Conservation (phyloP, 1,284 basidiomycete genomes). For the Fomitiporia mediterranea region DNA sequence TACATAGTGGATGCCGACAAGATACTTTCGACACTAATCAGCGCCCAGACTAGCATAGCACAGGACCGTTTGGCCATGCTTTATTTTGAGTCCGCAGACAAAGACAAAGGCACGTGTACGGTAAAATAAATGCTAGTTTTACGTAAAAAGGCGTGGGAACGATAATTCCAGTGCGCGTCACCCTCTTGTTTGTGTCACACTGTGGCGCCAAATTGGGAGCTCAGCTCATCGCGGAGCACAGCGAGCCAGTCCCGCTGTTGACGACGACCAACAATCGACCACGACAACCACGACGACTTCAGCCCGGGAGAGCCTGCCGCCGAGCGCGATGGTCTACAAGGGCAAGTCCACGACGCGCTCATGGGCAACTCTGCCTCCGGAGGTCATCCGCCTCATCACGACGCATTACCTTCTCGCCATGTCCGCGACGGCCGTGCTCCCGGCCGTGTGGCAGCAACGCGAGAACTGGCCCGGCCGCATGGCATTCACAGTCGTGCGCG, state of each 20-base stretch:
- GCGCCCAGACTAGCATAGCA: too few species aligned
- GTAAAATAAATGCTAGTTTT: too few species aligned
- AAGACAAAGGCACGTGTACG: too few species aligned
- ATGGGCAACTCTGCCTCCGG: conserved; percentile 65
- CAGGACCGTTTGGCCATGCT: too few species aligned
- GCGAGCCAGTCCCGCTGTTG: not conserved
- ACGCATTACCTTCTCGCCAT: conserved; percentile 54
- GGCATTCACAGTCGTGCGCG: conserved; percentile 48
- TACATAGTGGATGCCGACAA: too few species aligned
- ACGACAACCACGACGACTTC: not conserved
- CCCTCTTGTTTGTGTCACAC: not conserved
- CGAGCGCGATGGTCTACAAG: conserved; percentile 39
- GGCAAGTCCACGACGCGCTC: conserved; percentile 62
- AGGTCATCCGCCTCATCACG: conserved; percentile 62
- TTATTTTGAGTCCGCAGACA: too few species aligned
- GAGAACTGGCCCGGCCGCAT: conserved; percentile 55
- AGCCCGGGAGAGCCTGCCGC: not conserved
- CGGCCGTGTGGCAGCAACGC: conserved; percentile 52
- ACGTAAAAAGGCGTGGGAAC: not conserved
- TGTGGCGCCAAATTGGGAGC: conserved; percentile 5
- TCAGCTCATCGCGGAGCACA: not conserved
- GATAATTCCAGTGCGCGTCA: not conserved
- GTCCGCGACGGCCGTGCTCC: conserved; percentile 40
- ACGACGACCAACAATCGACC: not conserved
- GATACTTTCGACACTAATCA: too few species aligned